Percentiles rank a stretch among this genome's conserved stretches.
Conservation (phyloP, 371 early-diverging fungal genomes). For the Nematocida sp. region DNA sequence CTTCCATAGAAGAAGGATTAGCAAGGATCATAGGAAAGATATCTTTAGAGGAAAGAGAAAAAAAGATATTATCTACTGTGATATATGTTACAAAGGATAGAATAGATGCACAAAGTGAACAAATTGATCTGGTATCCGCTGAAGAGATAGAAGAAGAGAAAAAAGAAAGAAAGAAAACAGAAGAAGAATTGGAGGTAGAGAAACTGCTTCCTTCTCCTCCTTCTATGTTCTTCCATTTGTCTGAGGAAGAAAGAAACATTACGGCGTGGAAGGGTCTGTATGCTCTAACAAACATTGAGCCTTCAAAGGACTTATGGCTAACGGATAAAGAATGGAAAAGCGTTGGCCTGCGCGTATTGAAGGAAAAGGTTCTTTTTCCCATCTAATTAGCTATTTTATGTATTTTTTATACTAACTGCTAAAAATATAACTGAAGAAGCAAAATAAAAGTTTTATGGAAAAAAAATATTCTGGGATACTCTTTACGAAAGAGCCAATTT, state of each 20-base stretch:
- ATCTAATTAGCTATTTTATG: too few species aligned
- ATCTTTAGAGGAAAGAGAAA: conserved; percentile 1
- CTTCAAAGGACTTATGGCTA: conserved; percentile 65
- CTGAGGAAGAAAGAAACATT: conserved; percentile 1
- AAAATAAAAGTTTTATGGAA: conserved; percentile 39
- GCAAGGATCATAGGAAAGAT: neutral
- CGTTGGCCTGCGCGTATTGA: conserved; percentile 62
- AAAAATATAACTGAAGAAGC: too few species aligned
- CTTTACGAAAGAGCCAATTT: conserved; percentile 2
- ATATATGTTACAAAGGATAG: conserved; percentile 22
- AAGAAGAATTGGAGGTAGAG: neutral
- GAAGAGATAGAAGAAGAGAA: neutral
- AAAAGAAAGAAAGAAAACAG: neutral
- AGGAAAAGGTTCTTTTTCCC: conserved; percentile 67
- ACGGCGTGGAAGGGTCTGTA: conserved; percentile 54
- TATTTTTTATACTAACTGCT: too few species aligned
- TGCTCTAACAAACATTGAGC: conserved; percentile 60
- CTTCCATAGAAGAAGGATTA: neutral
- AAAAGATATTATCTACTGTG: conserved; percentile 29
- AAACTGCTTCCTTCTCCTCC: neutral
- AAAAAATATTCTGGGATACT: conserved; percentile 42
- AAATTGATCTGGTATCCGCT: neutral
- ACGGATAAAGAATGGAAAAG: conserved; percentile 66
- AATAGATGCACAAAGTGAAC: neutral
- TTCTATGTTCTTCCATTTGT: neutral